These are phyloP conservation scores for Arthrobotrys sinensis DNA, from an alignment of 2,329 filamentous ascomycete genomes.

Conservation along the genomic window DNA sequence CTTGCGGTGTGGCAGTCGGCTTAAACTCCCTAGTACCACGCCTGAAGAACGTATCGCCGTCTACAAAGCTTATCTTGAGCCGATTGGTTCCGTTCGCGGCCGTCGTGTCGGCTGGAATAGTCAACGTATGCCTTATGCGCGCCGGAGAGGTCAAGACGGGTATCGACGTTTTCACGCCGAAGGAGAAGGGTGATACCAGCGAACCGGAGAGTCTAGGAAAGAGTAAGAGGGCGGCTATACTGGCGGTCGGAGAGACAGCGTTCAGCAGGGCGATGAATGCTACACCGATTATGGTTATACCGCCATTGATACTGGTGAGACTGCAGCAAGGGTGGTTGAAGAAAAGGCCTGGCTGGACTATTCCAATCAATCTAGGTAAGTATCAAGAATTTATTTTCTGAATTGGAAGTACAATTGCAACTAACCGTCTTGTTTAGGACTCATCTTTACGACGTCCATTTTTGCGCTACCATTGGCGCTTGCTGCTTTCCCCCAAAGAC, in stretches of 20 bases:
- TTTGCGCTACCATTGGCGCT: conserved; percentile 91
- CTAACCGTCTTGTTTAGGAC: conserved; percentile 65
- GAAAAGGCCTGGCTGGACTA: conserved; percentile 80
- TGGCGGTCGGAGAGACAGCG: conserved; percentile 94
- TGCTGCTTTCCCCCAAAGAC: conserved; percentile 91
- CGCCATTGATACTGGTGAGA: conserved; percentile 85
- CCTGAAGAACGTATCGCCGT: conserved; percentile 81
- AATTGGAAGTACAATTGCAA: neutral
- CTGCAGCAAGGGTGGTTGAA: conserved; percentile 89
- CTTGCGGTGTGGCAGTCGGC: conserved; percentile 92
- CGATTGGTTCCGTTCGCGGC: conserved; percentile 97
- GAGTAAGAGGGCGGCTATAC: conserved; percentile 86
- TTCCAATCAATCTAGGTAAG: conserved; percentile 84
- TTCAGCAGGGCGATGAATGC: conserved; percentile 92
- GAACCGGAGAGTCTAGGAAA: conserved; percentile 81
- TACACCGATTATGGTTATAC: conserved; percentile 96
- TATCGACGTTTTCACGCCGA: conserved; percentile 85
- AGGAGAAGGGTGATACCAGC: conserved; percentile 75
- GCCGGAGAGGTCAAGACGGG: conserved; percentile 93
- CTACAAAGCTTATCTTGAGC: conserved; percentile 81
- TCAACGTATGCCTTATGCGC: conserved; percentile 98
- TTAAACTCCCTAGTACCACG: conserved; percentile 91
- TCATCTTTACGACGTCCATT: conserved; percentile 89
- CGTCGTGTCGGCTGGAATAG: conserved; percentile 87
- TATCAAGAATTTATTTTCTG: conserved; percentile 30